Base-by-base conservation (phyloP, 1,284 basidiomycete genomes). In the Malassezia cuniculi region DNA sequence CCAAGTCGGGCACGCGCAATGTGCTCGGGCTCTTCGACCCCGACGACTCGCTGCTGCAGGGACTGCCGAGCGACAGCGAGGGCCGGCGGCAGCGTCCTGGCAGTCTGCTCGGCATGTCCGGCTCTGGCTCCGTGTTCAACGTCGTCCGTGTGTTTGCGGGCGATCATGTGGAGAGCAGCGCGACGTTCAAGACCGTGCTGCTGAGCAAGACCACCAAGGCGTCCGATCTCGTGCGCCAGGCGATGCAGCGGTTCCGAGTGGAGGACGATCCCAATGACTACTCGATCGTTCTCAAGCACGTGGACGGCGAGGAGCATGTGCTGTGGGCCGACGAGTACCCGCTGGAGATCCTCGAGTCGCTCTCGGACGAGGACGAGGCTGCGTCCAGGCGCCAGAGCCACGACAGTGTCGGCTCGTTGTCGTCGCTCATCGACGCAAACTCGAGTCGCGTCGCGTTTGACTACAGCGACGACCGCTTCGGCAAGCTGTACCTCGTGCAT, bases 111-210 rank as follows among this genome's bases (percentile, higher is more conserved):
- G 63, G 50, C 11, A 54, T 57, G 12, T 55, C 61, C 0, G 55
- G 54, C 12, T 75, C 74, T 12, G 78, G 83, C 6, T 85, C 85
- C 0, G 80, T 89, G 52, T 75, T 95, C 43, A 93, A 82, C 56
- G 89, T 97, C 44, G 78, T 95, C 36, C 81, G 89, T 14, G 78
- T 97, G 30, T 95, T 97, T 64, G 87, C 87, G 0, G 90, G 89
- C 7, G 78, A 82, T 48, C 60, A 69, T 15, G 61, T 72, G 45
- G 79, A 87, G 60, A 85, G 84, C 1, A 87, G 94, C 53, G 84
- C 86, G 3, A 93, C 87, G 1, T 97, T 95, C 75, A 95, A 95
- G 72, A 95, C 90, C 1, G 90, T 93, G 1, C 70, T 95, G 15
- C 76, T 95, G 47, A 94, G 89, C 60, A 73, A 81, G 6, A 79